A percentile compares a stretch with the other conserved stretches of the same genome.
phyloP scores from a whole-genome alignment of 441 rosid species.

The Mallotus japonicus region DNA sequence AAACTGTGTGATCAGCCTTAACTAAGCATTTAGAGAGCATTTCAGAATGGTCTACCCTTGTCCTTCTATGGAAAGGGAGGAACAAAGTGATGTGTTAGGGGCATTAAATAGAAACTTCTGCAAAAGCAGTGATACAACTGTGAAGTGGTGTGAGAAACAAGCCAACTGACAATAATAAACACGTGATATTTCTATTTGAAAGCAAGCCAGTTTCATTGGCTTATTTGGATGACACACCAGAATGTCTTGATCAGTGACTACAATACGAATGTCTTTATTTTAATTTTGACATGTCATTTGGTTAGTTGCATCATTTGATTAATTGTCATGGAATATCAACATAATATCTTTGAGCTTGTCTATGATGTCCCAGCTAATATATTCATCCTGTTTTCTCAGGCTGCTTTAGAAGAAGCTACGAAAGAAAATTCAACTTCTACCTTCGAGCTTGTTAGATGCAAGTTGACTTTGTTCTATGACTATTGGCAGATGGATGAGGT shows the following conservation, averaged over 20 bases:
- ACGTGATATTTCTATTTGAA: neutral
- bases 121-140: neutral
- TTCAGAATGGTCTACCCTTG: neutral
- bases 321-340: slow-evolving; percentile 5
- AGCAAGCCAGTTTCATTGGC: neutral
- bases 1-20: neutral
- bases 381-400: slow-evolving; percentile 42
- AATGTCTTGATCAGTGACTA: neutral
- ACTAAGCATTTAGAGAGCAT: neutral
- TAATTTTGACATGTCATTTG: neutral
- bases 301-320: neutral
- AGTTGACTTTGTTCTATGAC: slow-evolving; percentile 72
- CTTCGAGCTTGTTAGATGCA: slow-evolving; percentile 78
- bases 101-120: neutral
- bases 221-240: neutral
- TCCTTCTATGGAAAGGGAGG: neutral
- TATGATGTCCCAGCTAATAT: slow-evolving; percentile 18
- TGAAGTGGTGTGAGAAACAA: neutral
- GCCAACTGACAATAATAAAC: neutral
- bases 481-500: slow-evolving; percentile 98
- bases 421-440: slow-evolving; percentile 31
- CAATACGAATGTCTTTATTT: neutral
- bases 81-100: neutral
- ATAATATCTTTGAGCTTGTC: neutral
- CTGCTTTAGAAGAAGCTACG: slow-evolving; percentile 45